Evolutionary conservation across 305 asterid species (phyloP).

Genomic region (Fraxinus latifolia): DNA sequence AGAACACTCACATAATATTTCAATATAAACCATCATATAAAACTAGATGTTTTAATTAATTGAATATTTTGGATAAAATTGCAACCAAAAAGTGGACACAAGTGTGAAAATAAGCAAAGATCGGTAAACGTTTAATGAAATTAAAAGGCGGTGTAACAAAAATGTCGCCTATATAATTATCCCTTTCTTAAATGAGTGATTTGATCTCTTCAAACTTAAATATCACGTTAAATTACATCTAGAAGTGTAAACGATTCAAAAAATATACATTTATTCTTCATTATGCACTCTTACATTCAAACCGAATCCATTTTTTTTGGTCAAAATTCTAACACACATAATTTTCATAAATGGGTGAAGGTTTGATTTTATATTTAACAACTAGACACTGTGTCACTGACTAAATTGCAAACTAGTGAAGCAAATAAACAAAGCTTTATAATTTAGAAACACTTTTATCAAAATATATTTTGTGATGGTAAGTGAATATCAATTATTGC

Average conservation of each 20-base stretch:
- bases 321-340: neutral
- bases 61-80: neutral
- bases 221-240: neutral
- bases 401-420: neutral
- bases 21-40: neutral
- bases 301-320: neutral
- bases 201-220: neutral
- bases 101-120: neutral
- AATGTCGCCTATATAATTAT: neutral
- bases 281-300: neutral
- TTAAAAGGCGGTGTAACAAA: neutral
- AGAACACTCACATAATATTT: neutral
- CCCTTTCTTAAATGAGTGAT: neutral
- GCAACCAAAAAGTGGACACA: neutral
- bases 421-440: conserved; percentile 5
- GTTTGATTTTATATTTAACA: neutral
- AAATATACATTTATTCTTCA: neutral
- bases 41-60: neutral
- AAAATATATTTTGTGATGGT: neutral
- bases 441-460: neutral
- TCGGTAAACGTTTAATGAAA: neutral
- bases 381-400: neutral
- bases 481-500: conserved; percentile 26
- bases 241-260: neutral
- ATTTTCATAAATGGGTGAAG: neutral